Evolutionary conservation across 2,329 filamentous ascomycete species (phyloP).

Genomic region (Diaporthe citri): DNA sequence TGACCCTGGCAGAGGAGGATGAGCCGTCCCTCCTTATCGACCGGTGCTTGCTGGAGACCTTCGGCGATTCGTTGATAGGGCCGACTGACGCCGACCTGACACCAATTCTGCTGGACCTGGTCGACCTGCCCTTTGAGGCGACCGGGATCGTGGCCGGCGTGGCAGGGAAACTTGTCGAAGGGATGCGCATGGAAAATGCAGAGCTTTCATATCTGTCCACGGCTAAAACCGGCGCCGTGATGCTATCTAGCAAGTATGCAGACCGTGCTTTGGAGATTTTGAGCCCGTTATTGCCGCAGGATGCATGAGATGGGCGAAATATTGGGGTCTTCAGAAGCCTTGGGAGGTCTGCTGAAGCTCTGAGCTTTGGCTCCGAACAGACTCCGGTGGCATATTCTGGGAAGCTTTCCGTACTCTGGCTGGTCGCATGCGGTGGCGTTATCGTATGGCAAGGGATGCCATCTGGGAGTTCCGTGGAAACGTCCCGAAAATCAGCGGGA

Average conservation of each 20-base stretch:
- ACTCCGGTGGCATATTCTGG: neutral
- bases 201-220: conserved; percentile 95
- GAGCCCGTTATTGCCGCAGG: conserved; percentile 60
- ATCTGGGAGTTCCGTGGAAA: neutral
- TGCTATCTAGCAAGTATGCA: conserved; percentile 82
- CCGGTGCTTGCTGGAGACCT: conserved; percentile 73
- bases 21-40: conserved; percentile 81
- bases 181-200: conserved; percentile 70
- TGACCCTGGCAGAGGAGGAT: conserved; percentile 80
- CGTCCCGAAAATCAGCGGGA: neutral
- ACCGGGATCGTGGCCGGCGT: conserved; percentile 97
- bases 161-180: conserved; percentile 83
- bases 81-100: conserved; percentile 79
- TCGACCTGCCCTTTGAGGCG: conserved; percentile 83
- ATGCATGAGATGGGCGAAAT: conserved; percentile 34
- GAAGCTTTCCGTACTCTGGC: neutral
- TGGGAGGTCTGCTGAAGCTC: neutral
- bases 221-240: conserved; percentile 88
- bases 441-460: conserved; percentile 1
- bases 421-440: conserved; percentile 31
- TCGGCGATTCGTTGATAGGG: conserved; percentile 81
- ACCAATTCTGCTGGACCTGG: conserved; percentile 90
- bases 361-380: neutral
- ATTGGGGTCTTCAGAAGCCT: neutral
- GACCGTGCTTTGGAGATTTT: conserved; percentile 80